Evolutionary conservation across 768 basidiomycete genomes (phyloP).

Genomic region (Termitomyces sp.): DNA sequence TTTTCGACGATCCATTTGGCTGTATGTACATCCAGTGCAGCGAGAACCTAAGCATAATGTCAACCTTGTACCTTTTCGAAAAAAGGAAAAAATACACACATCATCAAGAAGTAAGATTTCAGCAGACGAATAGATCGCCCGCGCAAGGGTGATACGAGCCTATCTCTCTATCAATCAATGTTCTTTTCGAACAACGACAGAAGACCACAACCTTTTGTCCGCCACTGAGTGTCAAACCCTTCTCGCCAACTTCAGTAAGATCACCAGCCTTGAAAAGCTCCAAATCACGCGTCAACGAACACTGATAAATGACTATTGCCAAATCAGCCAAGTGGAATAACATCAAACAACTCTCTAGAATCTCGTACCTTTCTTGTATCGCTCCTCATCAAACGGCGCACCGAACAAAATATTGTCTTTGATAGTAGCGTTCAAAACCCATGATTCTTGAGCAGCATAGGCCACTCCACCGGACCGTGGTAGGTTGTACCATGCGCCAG

Average conservation of each 20-base stretch:
- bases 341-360: background rate
- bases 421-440: conserved; percentile 79
- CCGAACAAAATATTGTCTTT: conserved; percentile 83
- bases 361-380: conserved; percentile 51
- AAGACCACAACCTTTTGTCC: conserved; percentile 30
- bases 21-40: conserved; percentile 48
- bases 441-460: conserved; percentile 79
- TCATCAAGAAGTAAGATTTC: conserved; percentile 67
- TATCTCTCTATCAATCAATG: background rate
- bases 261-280: conserved; percentile 65
- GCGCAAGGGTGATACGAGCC: conserved; percentile 42
- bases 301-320: conserved; percentile 54
- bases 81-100: conserved; percentile 46
- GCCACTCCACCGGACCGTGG: conserved; percentile 66
- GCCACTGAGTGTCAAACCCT: conserved; percentile 52
- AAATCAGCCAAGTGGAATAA: background rate
- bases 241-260: conserved; percentile 65
- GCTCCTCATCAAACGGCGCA: conserved; percentile 62
- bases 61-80: conserved; percentile 4
- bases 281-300: conserved; percentile 67
- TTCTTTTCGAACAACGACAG: too few species aligned
- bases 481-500: conserved; percentile 62
- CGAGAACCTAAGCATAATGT: background rate
- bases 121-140: conserved; percentile 45
- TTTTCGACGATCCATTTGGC: conserved; percentile 76